These are phyloP conservation scores for Staphylotrichum longicolle DNA, from an alignment of 495 filamentous ascomycete species.

Conservation along the genomic window DNA sequence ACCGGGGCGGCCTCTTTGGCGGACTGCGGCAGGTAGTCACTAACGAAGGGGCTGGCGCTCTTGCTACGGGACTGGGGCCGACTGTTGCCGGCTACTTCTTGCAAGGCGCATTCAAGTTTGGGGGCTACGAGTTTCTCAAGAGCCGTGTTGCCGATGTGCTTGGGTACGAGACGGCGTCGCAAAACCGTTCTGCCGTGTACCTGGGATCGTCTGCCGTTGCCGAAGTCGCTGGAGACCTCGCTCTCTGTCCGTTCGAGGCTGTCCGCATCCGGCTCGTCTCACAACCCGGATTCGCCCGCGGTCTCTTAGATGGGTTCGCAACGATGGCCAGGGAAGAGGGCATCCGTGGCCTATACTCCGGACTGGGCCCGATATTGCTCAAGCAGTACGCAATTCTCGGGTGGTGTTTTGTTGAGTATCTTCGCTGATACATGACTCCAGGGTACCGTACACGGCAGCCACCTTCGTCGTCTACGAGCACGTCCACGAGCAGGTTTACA, in stretches of 20 bases:
- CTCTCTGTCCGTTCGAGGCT: slow-evolving; percentile 72
- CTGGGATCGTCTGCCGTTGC: slow-evolving; percentile 66
- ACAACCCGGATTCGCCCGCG: slow-evolving; percentile 63
- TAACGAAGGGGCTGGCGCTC: slow-evolving; percentile 66
- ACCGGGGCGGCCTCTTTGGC: slow-evolving; percentile 62
- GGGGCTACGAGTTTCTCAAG: slow-evolving; percentile 78
- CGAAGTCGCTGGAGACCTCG: slow-evolving; percentile 71
- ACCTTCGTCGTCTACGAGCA: slow-evolving; percentile 93
- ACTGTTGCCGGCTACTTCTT: slow-evolving; percentile 73
- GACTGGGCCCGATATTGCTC: slow-evolving; percentile 71
- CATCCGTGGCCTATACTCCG: slow-evolving; percentile 69
- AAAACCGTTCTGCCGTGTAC: slow-evolving; percentile 70
- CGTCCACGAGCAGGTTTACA: slow-evolving; percentile 64
- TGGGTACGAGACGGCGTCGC: slow-evolving; percentile 61
- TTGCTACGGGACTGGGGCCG: slow-evolving; percentile 69
- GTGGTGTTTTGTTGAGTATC: neutral
- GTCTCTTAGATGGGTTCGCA: slow-evolving; percentile 59
- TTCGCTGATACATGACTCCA: no score
- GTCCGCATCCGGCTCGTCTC: slow-evolving; percentile 74
- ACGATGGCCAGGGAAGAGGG: slow-evolving; percentile 68
- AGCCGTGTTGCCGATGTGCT: slow-evolving; percentile 65
- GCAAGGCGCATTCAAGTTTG: slow-evolving; percentile 76
- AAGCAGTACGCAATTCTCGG: slow-evolving; percentile 52
- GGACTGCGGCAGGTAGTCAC: slow-evolving; percentile 66
- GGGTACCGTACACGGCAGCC: slow-evolving; percentile 83